Base-by-base conservation (phyloP, 352 stramenopile genomes). In the Pythium monospermum region DNA sequence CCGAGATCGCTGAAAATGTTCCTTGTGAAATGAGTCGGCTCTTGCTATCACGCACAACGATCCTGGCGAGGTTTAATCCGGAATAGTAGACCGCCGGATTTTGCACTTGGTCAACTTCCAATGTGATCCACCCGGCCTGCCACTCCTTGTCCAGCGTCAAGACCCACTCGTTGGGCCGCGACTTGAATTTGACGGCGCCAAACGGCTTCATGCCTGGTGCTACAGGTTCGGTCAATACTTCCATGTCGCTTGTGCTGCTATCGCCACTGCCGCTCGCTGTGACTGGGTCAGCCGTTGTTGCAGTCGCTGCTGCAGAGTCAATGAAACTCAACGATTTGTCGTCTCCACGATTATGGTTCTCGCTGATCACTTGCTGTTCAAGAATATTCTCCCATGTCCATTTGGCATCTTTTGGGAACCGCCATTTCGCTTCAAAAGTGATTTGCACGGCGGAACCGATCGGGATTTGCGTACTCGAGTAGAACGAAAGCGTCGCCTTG, bases 401-500 rank as follows among this genome's bases (percentile, higher is more conserved):
- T 8, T 52, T 54, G 0, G 77, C 76, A 32, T 64, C 51, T 1
- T 41, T 23, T n/a, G 53, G 65, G 52, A 92, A 92, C 5, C 57
- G 64, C 82, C 82, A 93, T 30, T 76, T 81, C 21, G 61, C 58
- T 15, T 53, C 63, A 33, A 91, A 91, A n/a, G 44, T 72, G 44
- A 90, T 48, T 18, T 70, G 64, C 40, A 93, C 69, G 8, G 58
- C 68, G 19, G 77, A 85, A 10, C 46, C 63, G 15, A 58, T 61
- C 1, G 75, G 71, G 16, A 91, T 73, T 18, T 68, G 69, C 11
- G 79, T 76, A 36, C 77, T 71, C 12, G 79, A 84, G 61, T 79
- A 91, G 62, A 93, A 93, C 16, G 71, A 76, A 13, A 93, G 65
- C 27, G 61, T 87, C 6, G 79, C 82, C 41, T 87, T 91, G 18